Evolutionary conservation across 164 flowering plant genomes (phyloP), one percentile per base, ranked within the genome.

Genomic region (Vitis amurensis): DNA sequence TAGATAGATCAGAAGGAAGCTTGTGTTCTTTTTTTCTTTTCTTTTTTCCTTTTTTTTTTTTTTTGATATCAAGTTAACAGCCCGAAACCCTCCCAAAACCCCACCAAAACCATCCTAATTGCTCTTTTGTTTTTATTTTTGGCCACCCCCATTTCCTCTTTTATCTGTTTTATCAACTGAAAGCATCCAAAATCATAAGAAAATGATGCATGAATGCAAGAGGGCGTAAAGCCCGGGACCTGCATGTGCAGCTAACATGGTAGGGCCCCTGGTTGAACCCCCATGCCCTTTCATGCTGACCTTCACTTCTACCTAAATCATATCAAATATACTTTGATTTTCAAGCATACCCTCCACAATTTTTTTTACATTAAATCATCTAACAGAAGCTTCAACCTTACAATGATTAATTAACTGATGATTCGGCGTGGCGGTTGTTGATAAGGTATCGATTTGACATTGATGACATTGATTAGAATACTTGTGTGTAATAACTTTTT

Each of bases 241-340:
- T 72, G 78, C 85, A 82, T 84, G 87, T 84, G 87, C 82, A 31
- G 50, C 52, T 70, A 80, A 84, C 87, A 67, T 82, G 87, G 85
- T 82, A 73, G 85, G 85, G 12, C 79, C 78, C 11, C 31, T 51
- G n/a, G 31, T 58, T 53, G 16, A 58, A 55, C 55, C 52, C 2
- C 19, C 37, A 49, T n/a, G 19, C 55, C 44, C 48, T 10, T 47
- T 13, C 53, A n/a, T 16, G 17, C 19, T 3, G 55, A 5, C 52
- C 6, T 23, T 9, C 13, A 12, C 49, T 15, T 61, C 49, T 61
- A 61, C 66, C 50, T 11, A 31, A 10, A 37, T 37, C 44, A 37
- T 3, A 37, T 37, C 8, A 37, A 37, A 3, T 37, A 3, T 37
- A 37, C 44, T 37, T 37, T 37, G 4, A 3, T 37, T 37, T 37